Percentiles rank a stretch among this genome's conserved stretches.
Conservation (phyloP, 768 basidiomycete species). For the Trametes punicea region DNA sequence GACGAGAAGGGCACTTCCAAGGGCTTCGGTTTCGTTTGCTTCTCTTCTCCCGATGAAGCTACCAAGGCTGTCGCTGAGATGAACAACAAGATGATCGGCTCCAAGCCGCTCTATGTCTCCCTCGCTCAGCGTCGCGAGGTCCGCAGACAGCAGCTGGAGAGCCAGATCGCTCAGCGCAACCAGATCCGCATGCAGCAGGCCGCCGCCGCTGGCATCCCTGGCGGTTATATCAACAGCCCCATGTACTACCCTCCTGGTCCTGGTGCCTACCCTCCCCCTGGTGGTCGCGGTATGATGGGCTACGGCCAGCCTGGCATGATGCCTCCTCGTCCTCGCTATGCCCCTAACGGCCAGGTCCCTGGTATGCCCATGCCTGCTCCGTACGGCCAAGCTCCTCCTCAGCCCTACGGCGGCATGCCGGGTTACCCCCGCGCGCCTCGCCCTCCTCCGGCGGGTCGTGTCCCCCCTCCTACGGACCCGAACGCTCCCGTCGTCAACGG, state of each 20-base stretch:
- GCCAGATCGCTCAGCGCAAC: conserved; percentile 97
- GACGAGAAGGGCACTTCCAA: conserved; percentile 92
- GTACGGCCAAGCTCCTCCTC: conserved; percentile 71
- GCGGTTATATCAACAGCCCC: conserved; percentile 78
- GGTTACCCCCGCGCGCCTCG: conserved; percentile 65
- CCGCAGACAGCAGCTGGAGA: conserved; percentile 96
- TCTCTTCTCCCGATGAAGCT: conserved; percentile 96
- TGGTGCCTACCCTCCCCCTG: conserved; percentile 76
- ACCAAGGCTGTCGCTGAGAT: conserved; percentile 99
- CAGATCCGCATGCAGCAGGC: conserved; percentile 97
- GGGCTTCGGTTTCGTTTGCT: conserved; percentile 99
- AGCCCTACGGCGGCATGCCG: conserved; percentile 67
- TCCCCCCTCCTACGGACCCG: conserved; percentile 68
- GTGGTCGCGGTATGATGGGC: conserved; percentile 70
- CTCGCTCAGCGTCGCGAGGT: conserved; percentile 98
- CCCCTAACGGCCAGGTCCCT: conserved; percentile 65
- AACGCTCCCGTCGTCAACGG: conserved; percentile 46
- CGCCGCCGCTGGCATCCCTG: conserved; percentile 80
- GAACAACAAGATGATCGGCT: conserved; percentile 99
- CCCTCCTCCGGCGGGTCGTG: conserved; percentile 65
- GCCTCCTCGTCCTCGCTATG: conserved; percentile 84
- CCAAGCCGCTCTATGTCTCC: conserved; percentile 97
- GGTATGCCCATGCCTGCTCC: conserved; percentile 76
- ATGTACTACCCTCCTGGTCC: conserved; percentile 84
- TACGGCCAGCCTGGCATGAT: conserved; percentile 85